Evolutionary conservation across 2,329 filamentous ascomycete genomes (phyloP).

Genomic region (Dichotomopilus funicola): DNA sequence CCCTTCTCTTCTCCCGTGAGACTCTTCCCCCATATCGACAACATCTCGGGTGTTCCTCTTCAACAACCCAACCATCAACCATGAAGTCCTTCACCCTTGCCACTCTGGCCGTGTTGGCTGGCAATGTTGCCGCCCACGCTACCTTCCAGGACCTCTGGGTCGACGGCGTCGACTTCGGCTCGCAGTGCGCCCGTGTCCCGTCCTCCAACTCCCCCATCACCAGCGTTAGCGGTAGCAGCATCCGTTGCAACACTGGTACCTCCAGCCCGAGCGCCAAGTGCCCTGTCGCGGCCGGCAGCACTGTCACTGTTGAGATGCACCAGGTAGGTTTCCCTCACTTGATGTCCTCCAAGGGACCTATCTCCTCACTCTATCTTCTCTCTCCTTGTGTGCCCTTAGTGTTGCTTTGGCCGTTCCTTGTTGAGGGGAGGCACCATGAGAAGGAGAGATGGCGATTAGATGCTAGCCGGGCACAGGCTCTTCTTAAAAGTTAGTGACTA

Average conservation of each 20-base stretch:
- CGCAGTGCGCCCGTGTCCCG: conserved; percentile 43
- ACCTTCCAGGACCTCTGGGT: conserved; percentile 48
- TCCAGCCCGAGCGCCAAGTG: conserved; percentile 37
- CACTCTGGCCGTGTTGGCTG: conserved; percentile 29
- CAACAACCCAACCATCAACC: background rate
- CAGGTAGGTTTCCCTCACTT: conserved; percentile 27
- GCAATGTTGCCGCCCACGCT: conserved; percentile 40
- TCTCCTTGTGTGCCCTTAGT: too few species aligned
- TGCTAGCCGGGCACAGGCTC: background rate
- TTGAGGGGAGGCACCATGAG: too few species aligned
- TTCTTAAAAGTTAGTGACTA: background rate
- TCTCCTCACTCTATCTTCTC: too few species aligned
- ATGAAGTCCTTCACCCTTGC: conserved; percentile 33
- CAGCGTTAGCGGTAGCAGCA: conserved; percentile 35
- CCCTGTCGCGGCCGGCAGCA: conserved; percentile 40
- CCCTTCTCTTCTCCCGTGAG: background rate
- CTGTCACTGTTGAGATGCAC: conserved; percentile 53
- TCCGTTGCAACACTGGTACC: conserved; percentile 41
- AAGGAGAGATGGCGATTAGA: too few species aligned
- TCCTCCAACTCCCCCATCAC: conserved; percentile 46
- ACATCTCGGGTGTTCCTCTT: background rate
- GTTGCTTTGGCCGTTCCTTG: too few species aligned
- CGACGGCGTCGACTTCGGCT: conserved; percentile 36
- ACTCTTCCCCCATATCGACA: too few species aligned
- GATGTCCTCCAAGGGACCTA: too few species aligned